Percentiles rank a stretch among this genome's conserved stretches.
Conservation (phyloP, 768 basidiomycete genomes). For the Austroboletus eburneus region DNA sequence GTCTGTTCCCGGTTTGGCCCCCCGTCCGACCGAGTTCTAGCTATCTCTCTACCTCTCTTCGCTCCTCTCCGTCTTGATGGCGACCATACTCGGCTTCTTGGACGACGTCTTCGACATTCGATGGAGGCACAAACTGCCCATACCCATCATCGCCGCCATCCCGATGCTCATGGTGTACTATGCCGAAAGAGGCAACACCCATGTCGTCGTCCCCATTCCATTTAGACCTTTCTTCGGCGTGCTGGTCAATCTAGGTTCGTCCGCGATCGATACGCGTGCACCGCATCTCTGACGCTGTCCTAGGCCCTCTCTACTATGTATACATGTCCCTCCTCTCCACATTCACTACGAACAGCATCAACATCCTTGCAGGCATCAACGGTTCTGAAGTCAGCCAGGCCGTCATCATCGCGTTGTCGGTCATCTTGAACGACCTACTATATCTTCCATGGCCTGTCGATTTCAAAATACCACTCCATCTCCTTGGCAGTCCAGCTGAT, state of each 20-base stretch:
- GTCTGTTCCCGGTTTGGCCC: background rate
- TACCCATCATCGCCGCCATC: constrained; percentile 93
- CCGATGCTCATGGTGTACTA: constrained; percentile 96
- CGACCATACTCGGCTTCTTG: constrained; percentile 91
- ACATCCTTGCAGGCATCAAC: constrained; percentile 97
- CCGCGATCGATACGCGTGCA: background rate
- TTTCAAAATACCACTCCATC: constrained; percentile 67
- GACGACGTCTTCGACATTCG: constrained; percentile 99
- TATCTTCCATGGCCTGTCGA: constrained; percentile 88
- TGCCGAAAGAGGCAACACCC: constrained; percentile 89
- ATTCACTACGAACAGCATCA: constrained; percentile 97
- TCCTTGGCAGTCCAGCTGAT: constrained; percentile 61
- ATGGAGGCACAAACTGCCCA: constrained; percentile 97
- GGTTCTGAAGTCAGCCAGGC: constrained; percentile 95
- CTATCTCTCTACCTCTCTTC: constrained; percentile 92
- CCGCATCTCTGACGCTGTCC: constrained; percentile 4
- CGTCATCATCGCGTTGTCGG: constrained; percentile 84
- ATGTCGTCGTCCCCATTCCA: constrained; percentile 89
- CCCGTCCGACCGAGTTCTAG: constrained; percentile 34
- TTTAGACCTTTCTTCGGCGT: constrained; percentile 68
- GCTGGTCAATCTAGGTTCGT: constrained; percentile 86
- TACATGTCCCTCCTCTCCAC: constrained; percentile 97
- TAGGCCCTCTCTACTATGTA: constrained; percentile 91
- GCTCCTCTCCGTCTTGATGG: constrained; percentile 85
- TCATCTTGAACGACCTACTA: constrained; percentile 87